Base-by-base conservation (phyloP, 257 asterid genomes). In the Rhazya stricta region DNA sequence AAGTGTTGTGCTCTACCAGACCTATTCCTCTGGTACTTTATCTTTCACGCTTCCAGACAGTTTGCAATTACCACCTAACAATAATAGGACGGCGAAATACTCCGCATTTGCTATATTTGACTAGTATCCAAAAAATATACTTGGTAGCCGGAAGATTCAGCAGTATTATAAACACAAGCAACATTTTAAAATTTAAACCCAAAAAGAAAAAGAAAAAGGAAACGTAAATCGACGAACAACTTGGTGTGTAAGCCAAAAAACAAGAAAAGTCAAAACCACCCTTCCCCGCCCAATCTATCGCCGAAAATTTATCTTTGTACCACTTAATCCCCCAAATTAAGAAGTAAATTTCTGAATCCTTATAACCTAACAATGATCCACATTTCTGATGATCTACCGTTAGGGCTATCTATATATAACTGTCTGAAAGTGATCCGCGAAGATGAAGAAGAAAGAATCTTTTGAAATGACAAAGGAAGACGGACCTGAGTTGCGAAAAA, bases 211-310 rank as follows among this genome's bases (percentile, higher is more conserved):
- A 29, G 32, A 13, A 15, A 43, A 63, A 71, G 48, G 79, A 74
- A 63, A 62, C 84, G 82, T 82, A 46, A 65, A 78, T 68, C 57
- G 74, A 79, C 61, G 46, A 71, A 50, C 37, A 68, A 80, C 84
- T 83, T 74, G 50, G 50, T 39, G 23, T 48, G 41, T 57, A 61
- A 67, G 60, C 6, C 71, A 79, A 42, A 63, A 41, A n/a, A 0
- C 9, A 30, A 69, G 43, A 45, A n/a, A 6, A 30, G n/a, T 6
- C 8, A 39, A 32, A 67, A 42, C 19, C 6, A 57, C 11, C 45
- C 43, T 19, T 18, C n/a, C 58, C 58, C 27, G 2, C n/a, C 27
- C 21, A 4, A n/a, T 23, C 5, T 19, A 21, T 48, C 13, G 53
- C 18, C 21, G 25, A 9, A 51, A 48, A 0, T 48, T 48, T 48